Evolutionary conservation across 495 filamentous ascomycete genomes (phyloP).

Genomic region (Aspergillus homomorphus): DNA sequence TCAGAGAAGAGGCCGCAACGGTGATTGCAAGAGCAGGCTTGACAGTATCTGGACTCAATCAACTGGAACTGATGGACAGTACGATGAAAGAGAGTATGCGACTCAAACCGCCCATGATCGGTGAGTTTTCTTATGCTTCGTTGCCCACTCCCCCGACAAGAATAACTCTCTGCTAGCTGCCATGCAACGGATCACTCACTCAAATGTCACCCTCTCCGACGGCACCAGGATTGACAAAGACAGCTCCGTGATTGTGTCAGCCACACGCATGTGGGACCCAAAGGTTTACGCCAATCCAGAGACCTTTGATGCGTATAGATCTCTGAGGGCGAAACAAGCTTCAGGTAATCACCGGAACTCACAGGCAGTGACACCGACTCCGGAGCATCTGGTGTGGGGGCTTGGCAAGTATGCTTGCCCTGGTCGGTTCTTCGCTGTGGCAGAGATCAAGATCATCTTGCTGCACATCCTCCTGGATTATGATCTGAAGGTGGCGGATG

Average conservation of each 20-base stretch:
- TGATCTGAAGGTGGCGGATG: constrained; percentile 26
- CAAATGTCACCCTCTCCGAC: constrained; percentile 16
- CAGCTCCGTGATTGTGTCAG: constrained; percentile 17
- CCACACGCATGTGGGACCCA: constrained; percentile 23
- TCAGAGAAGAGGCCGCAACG: background rate
- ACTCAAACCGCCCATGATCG: constrained; percentile 28
- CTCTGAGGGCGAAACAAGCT: constrained; percentile 23
- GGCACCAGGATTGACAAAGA: constrained; percentile 13
- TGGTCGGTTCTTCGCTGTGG: constrained; percentile 51
- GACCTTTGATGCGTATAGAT: constrained; percentile 22
- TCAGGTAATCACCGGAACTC: background rate
- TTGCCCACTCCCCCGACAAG: no score
- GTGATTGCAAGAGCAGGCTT: constrained; percentile 2
- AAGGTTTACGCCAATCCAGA: constrained; percentile 17
- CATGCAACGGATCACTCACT: constrained; percentile 34
- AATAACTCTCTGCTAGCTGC: constrained; percentile 20
- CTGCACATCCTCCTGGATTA: constrained; percentile 41
- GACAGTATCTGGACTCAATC: constrained; percentile 5
- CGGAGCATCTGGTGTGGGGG: constrained; percentile 16
- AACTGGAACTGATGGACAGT: constrained; percentile 38
- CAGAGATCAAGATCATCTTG: constrained; percentile 49
- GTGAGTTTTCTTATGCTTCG: constrained; percentile 23
- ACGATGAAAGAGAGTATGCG: constrained; percentile 47
- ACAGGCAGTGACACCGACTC: constrained; percentile 1
- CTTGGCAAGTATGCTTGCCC: constrained; percentile 44